These are phyloP conservation scores for Kalanchoe fedtschenkoi DNA, from an alignment of 164 flowering plant species.

Conservation along the genomic window DNA sequence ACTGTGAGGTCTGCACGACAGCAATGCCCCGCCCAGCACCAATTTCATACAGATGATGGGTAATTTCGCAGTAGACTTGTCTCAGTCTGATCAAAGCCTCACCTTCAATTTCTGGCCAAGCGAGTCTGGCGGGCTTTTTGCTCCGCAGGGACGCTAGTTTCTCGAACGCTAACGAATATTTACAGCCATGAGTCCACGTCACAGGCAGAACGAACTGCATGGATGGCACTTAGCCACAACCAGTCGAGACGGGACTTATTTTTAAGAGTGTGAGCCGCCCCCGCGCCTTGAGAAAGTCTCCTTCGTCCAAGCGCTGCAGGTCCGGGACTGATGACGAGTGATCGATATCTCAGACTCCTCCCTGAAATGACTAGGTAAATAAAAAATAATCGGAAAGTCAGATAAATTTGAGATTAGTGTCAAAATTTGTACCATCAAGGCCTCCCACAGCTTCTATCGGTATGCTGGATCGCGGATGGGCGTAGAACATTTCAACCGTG, in stretches of 20 bases:
- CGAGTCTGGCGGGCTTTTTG: slow-evolving; percentile 86
- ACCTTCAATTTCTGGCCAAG: slow-evolving; percentile 73
- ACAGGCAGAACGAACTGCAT: slow-evolving; percentile 94
- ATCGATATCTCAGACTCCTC: slow-evolving; percentile 78
- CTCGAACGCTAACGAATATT: slow-evolving; percentile 64
- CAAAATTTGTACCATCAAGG: slow-evolving; percentile 45
- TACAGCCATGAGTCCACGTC: slow-evolving; percentile 79
- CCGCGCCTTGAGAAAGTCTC: slow-evolving; percentile 90
- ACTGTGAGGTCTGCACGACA: slow-evolving; percentile 84
- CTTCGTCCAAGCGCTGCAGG: slow-evolving; percentile 66
- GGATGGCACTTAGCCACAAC: neutral
- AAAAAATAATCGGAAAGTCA: neutral
- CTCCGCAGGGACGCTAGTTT: slow-evolving; percentile 90
- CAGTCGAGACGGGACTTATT: neutral
- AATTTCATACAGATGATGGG: neutral
- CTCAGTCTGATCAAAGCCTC: neutral
- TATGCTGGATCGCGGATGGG: slow-evolving; percentile 81
- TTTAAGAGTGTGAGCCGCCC: slow-evolving; percentile 41
- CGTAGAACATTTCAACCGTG: slow-evolving; percentile 95
- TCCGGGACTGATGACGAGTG: slow-evolving; percentile 90
- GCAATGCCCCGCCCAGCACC: slow-evolving; percentile 73
- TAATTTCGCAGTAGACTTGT: too few relatives aligned
- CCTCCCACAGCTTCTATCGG: slow-evolving; percentile 70
- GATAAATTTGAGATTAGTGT: neutral
- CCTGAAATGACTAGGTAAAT: slow-evolving; percentile 28